Conservation (phyloP, 2,329 filamentous ascomycete genomes). For the Colletotrichum phormii region DNA sequence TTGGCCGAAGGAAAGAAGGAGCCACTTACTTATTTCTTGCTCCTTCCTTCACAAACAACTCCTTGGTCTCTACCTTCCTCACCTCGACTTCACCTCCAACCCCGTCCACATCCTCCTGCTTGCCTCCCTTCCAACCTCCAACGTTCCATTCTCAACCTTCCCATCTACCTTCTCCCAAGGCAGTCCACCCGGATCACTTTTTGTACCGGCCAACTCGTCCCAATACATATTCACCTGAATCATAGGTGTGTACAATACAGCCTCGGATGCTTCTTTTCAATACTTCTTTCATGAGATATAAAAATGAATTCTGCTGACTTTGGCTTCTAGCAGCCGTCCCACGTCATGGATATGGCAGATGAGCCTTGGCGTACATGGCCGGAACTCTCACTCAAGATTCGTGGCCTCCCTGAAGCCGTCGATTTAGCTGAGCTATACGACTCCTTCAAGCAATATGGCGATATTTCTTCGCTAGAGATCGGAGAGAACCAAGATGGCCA, state of each 20-base stretch:
- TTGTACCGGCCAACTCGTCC: too few species aligned
- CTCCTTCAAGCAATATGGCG: slow-evolving; percentile 64
- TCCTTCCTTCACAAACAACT: not conserved
- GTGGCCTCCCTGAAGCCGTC: slow-evolving; percentile 38
- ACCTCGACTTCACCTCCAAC: not conserved
- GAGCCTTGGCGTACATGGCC: slow-evolving; percentile 49
- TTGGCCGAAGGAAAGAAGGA: not conserved
- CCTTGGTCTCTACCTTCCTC: not conserved
- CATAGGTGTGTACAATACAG: not conserved
- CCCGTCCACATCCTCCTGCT: not conserved
- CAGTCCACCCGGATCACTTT: not conserved
- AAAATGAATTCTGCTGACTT: not conserved
- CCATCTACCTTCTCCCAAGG: not conserved
- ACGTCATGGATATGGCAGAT: not conserved
- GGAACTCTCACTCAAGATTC: slow-evolving; percentile 40
- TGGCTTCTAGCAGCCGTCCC: not conserved
- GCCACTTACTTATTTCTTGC: too few species aligned
- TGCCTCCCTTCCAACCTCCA: not conserved
- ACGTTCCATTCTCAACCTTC: not conserved
- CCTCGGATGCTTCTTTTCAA: not conserved
- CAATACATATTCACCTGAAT: too few species aligned
- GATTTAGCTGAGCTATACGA: slow-evolving; percentile 60
- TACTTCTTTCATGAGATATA: not conserved
- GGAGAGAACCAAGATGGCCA: slow-evolving; percentile 55
- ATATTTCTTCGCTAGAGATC: slow-evolving; percentile 68